Evolutionary conservation across 1,284 basidiomycete species (phyloP), one percentile per base, ranked within the genome.

Genomic region (Inonotus obliquus): DNA sequence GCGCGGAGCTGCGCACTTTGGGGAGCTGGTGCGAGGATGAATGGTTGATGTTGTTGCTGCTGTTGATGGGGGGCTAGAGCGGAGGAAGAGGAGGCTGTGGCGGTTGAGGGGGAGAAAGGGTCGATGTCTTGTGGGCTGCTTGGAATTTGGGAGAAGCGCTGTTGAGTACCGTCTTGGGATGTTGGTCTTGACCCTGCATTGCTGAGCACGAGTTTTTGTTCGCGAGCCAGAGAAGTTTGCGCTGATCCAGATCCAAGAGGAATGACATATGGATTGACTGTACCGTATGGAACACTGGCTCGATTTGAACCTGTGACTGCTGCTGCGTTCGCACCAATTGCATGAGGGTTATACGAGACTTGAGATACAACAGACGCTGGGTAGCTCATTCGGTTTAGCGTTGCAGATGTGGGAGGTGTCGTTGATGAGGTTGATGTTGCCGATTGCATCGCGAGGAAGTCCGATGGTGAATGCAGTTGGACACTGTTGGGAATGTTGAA

Each of bases 331-430:
- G 47, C 55, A 27, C 55, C 56, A 7, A 62, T 6, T 45, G 61
- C 61, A 37, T 25, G 19, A 17, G 35, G 19, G 21, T 57, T 62
- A 23, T 62, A 62, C 21, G 54, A 47, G 19, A 62, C 47, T 41
- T 21, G 51, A 45, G n/a, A 19, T 21, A 11, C 29, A 13, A 59
- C 32, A 2, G 21, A 49, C 11, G 47, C 35, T 5, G 37, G 41
- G 19, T 14, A 32, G 4, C 32, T 41, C 4, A 32, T 9, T 7
- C 25, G 38, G 14, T 13, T 45, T 45, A n/a, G n/a, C n/a, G n/a
- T n/a, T n/a, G n/a, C n/a, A n/a, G n/a, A n/a, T n/a, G n/a, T n/a
- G n/a, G n/a, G n/a, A n/a, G n/a, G n/a, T n/a, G n/a, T n/a, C n/a
- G n/a, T n/a, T n/a, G n/a, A n/a, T n/a, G n/a, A n/a, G n/a, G n/a